Conservation (phyloP, 2,329 filamentous ascomycete genomes). For the Penicillium sp. region DNA sequence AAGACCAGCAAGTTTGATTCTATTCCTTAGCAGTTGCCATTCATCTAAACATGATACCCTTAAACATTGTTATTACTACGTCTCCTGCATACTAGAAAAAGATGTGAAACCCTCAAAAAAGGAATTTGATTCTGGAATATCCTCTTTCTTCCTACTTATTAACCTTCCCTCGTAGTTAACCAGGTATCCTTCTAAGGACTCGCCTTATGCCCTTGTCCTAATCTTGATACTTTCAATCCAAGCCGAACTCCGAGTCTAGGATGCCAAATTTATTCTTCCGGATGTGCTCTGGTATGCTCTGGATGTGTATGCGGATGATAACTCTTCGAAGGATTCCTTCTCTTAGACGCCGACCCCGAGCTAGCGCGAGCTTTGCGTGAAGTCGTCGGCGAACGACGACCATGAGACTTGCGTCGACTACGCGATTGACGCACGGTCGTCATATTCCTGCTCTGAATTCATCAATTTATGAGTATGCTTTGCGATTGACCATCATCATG, state of each 20-base stretch:
- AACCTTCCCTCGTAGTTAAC: too few species aligned
- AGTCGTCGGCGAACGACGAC: slow-evolving; percentile 22
- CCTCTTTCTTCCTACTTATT: background rate
- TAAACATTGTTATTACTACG: background rate
- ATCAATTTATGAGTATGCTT: too few species aligned
- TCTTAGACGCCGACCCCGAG: slow-evolving; percentile 23
- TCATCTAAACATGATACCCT: slow-evolving; percentile 26
- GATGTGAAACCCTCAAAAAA: background rate
- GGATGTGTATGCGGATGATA: slow-evolving; percentile 11
- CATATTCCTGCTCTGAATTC: background rate
- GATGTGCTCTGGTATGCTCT: background rate
- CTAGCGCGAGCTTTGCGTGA: slow-evolving; percentile 14
- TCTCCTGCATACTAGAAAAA: background rate
- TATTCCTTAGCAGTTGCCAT: slow-evolving; percentile 4
- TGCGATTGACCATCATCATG: too few species aligned
- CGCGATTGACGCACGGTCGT: slow-evolving; percentile 4
- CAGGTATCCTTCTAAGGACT: too few species aligned
- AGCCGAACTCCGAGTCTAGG: too few species aligned
- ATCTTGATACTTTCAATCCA: too few species aligned
- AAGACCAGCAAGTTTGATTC: slow-evolving; percentile 14
- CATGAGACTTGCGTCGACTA: slow-evolving; percentile 7
- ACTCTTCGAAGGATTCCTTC: slow-evolving; percentile 15
- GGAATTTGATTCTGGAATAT: background rate
- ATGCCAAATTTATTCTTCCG: too few species aligned
- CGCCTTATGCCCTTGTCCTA: too few species aligned